Evolutionary conservation across 2,329 filamentous ascomycete genomes (phyloP).

Genomic region (Xylaria sp.): DNA sequence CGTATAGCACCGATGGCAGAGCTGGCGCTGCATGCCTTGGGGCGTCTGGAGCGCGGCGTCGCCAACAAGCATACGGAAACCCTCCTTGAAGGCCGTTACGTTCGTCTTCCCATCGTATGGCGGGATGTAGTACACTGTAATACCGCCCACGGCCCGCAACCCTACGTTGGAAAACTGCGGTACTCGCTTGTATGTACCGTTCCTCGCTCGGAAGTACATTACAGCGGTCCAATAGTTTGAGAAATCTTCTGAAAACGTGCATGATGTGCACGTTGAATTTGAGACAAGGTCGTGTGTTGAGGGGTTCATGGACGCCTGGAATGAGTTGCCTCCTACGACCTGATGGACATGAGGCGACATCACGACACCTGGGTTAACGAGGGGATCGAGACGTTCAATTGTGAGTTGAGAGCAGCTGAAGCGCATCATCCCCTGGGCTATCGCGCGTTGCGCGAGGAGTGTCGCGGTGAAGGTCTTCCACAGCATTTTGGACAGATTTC

Average conservation of each 20-base stretch:
- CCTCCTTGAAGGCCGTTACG: constrained; percentile 56
- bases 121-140: constrained; percentile 48
- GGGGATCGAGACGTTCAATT: constrained; percentile 47
- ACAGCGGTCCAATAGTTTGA: constrained; percentile 47
- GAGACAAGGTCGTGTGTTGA: constrained; percentile 39
- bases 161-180: constrained; percentile 46
- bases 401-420: constrained; percentile 48
- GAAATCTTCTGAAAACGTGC: constrained; percentile 44
- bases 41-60: constrained; percentile 48
- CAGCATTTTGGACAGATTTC: constrained; percentile 37
- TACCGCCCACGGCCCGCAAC: constrained; percentile 43
- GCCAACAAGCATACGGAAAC: constrained; percentile 60
- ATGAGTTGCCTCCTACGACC: constrained; percentile 47
- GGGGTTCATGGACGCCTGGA: constrained; percentile 45
- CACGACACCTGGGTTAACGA: constrained; percentile 44
- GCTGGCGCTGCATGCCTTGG: constrained; percentile 45
- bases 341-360: constrained; percentile 47
- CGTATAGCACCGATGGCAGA: constrained; percentile 52
- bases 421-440: constrained; percentile 50
- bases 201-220: constrained; percentile 42
- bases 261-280: constrained; percentile 45
- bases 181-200: constrained; percentile 46
- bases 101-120: constrained; percentile 50
- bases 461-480: constrained; percentile 36
- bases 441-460: constrained; percentile 37